Conservation (phyloP, 2,329 filamentous ascomycete species). For the Penicillium hesseltinei region DNA sequence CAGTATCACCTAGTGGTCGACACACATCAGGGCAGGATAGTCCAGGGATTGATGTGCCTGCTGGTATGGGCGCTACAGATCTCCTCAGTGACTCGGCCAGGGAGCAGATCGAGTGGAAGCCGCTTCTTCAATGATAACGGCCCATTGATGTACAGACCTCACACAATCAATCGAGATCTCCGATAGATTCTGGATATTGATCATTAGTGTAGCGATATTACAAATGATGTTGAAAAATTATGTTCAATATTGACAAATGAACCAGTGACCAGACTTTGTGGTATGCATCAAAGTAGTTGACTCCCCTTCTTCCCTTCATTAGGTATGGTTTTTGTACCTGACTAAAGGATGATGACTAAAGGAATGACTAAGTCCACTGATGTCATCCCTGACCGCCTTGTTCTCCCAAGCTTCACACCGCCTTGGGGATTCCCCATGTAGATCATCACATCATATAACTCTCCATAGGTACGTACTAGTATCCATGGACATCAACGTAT, state of each 20-base stretch:
- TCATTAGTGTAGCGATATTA: neutral
- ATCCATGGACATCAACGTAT: neutral
- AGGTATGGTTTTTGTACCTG: too few relatives aligned
- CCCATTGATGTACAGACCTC: neutral
- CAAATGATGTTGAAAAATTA: neutral
- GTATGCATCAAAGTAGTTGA: neutral
- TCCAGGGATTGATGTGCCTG: neutral
- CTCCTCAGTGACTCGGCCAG: conserved; percentile 26
- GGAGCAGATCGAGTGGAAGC: conserved; percentile 32
- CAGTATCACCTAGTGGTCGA: neutral
- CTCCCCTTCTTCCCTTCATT: neutral
- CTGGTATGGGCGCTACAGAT: conserved; percentile 9
- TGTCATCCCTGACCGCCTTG: conserved; percentile 9
- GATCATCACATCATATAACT: too few relatives aligned
- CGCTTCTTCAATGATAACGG: conserved; percentile 27
- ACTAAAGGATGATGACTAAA: neutral
- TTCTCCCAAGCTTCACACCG: neutral
- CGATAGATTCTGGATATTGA: neutral
- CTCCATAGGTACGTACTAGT: too few relatives aligned
- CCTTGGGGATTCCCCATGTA: neutral
- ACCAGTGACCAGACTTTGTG: neutral
- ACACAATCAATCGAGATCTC: neutral
- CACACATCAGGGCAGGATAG: neutral
- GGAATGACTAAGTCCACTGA: neutral
- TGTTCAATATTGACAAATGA: neutral